These are phyloP conservation scores for Exophiala lecanii-corni DNA, from an alignment of 2,329 filamentous ascomycete species.

Conservation along the genomic window DNA sequence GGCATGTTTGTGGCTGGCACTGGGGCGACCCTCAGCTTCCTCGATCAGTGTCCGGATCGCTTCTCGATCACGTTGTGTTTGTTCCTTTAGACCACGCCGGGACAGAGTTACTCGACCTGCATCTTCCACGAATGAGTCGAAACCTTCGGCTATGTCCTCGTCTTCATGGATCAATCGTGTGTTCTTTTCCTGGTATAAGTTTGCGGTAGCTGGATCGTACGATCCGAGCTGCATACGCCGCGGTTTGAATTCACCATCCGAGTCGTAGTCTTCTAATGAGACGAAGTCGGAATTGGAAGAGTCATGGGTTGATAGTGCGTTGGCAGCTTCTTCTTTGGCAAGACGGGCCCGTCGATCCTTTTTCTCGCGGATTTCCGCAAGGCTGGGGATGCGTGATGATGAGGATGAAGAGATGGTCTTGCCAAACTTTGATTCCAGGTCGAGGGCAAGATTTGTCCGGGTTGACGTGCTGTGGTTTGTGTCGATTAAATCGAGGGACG, in stretches of 20 bases:
- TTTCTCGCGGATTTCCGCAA: slow-evolving; percentile 82
- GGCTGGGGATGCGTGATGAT: slow-evolving; percentile 62
- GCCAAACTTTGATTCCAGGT: slow-evolving; percentile 47
- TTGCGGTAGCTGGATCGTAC: slow-evolving; percentile 5
- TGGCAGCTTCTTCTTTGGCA: slow-evolving; percentile 57
- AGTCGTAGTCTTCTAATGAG: slow-evolving; percentile 32
- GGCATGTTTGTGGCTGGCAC: not conserved
- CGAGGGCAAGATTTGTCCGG: slow-evolving; percentile 42
- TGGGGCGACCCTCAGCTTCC: slow-evolving; percentile 55
- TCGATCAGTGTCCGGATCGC: slow-evolving; percentile 82
- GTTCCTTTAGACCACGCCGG: slow-evolving; percentile 53
- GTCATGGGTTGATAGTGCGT: not conserved
- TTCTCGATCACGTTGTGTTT: slow-evolving; percentile 50
- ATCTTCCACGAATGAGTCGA: slow-evolving; percentile 86
- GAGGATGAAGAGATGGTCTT: slow-evolving; percentile 33
- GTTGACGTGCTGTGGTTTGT: slow-evolving; percentile 18
- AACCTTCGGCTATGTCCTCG: slow-evolving; percentile 88
- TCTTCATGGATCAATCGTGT: slow-evolving; percentile 77
- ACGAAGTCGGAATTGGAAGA: slow-evolving; percentile 35
- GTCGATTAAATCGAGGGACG: slow-evolving; percentile 16
- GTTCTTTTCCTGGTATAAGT: slow-evolving; percentile 59
- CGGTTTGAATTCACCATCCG: slow-evolving; percentile 26
- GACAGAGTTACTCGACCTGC: slow-evolving; percentile 69
- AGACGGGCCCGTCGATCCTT: slow-evolving; percentile 82
- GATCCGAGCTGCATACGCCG: slow-evolving; percentile 31